phyloP scores from a whole-genome alignment of 768 basidiomycete species.

The Nidula microcarpa region DNA sequence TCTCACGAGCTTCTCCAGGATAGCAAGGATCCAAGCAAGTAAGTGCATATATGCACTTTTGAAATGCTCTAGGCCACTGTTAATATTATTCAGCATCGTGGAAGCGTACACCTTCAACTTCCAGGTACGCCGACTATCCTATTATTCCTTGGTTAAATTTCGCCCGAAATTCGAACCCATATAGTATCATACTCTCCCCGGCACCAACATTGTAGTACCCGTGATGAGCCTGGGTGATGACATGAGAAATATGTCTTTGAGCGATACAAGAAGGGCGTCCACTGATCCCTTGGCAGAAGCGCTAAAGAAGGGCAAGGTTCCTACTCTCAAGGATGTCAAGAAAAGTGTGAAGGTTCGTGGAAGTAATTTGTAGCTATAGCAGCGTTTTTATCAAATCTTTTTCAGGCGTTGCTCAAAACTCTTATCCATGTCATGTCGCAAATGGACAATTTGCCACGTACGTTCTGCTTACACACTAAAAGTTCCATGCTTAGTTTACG shows the following conservation, averaged over 20 bases:
- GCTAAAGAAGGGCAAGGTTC: conserved; percentile 53
- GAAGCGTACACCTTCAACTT: conserved; percentile 91
- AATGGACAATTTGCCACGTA: conserved; percentile 79
- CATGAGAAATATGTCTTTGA: conserved; percentile 46
- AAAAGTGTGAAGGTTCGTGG: conserved; percentile 65
- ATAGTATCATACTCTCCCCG: conserved; percentile 70
- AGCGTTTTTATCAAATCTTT: not conserved
- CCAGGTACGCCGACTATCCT: conserved; percentile 36
- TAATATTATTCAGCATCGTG: conserved; percentile 52
- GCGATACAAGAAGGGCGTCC: conserved; percentile 6
- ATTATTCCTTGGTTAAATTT: not conserved
- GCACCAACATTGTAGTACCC: conserved; percentile 56
- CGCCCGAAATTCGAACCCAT: not conserved
- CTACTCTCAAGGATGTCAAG: conserved; percentile 80
- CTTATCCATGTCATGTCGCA: conserved; percentile 75
- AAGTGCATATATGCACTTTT: conserved; percentile 25
- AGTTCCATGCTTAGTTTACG: not conserved
- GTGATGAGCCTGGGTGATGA: conserved; percentile 71
- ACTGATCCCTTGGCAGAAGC: conserved; percentile 62
- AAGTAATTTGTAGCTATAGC: not conserved
- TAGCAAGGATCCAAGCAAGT: conserved; percentile 83
- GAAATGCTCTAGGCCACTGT: conserved; percentile 1
- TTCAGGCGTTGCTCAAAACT: conserved; percentile 70
- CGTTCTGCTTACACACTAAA: conserved; percentile 13
- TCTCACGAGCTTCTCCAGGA: conserved; percentile 45